These are phyloP conservation scores for Symbiodinium natans DNA, from an alignment of 73 alveolate species.

Conservation along the genomic window DNA sequence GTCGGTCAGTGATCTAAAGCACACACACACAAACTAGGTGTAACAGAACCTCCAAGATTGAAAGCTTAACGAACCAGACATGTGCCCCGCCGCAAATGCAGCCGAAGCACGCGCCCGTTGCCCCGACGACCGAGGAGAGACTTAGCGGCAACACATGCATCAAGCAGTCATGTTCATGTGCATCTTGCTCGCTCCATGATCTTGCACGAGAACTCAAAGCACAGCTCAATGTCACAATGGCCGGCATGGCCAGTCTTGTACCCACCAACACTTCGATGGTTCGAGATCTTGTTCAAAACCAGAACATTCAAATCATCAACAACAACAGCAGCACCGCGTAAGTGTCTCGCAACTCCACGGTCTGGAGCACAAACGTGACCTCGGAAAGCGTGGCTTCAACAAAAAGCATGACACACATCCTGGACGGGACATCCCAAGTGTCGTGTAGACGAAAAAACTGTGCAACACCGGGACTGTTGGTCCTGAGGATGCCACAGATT, in stretches of 20 bases:
- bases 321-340: neutral
- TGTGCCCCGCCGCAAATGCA: neutral
- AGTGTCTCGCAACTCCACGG: neutral
- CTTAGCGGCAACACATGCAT: neutral
- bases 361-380: slow-evolving; percentile 12
- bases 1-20: no score
- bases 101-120: neutral
- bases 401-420: neutral
- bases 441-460: neutral
- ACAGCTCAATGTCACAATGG: no score
- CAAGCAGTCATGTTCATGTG: no score
- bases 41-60: no score
- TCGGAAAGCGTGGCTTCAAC: neutral
- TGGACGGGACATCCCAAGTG: neutral
- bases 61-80: no score
- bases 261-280: no score
- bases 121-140: slow-evolving; percentile 16
- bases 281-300: no score
- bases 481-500: neutral
- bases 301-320: no score
- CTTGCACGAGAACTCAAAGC: no score
- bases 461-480: neutral
- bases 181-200: no score
- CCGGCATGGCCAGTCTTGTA: no score
- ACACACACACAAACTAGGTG: no score